A percentile compares a stretch with the other conserved stretches of the same genome.
Evolutionary conservation across 2,329 filamentous ascomycete species (phyloP).

Genomic region (Fusarium albosuccineum): DNA sequence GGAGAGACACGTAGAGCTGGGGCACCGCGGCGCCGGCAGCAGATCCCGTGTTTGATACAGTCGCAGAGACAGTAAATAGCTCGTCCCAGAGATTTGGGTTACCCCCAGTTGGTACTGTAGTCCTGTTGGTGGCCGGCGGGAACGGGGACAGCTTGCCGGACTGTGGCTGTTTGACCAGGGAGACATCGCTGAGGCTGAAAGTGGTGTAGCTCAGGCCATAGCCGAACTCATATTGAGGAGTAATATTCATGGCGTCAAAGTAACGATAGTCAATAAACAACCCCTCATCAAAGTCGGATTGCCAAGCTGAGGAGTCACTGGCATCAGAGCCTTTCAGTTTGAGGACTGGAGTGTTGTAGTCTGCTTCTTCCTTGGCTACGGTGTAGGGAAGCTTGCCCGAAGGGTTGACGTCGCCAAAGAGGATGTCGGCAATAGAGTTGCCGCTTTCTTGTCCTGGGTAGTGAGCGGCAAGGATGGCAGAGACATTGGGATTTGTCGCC

Average conservation of each 20-base stretch:
- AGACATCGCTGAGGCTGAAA: slow-evolving; percentile 70
- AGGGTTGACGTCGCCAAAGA: slow-evolving; percentile 4
- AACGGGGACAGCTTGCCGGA: not conserved
- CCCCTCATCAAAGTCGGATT: slow-evolving; percentile 5
- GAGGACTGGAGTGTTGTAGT: not conserved
- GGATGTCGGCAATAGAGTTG: not conserved
- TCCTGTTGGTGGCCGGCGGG: no score
- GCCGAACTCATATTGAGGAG: slow-evolving; percentile 79
- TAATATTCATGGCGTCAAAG: slow-evolving; percentile 75
- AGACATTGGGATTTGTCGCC: slow-evolving; percentile 65
- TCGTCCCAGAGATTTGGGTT: slow-evolving; percentile 60
- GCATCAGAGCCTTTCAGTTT: not conserved
- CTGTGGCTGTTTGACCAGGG: slow-evolving; percentile 53
- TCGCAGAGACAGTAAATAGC: slow-evolving; percentile 66
- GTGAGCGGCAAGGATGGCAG: slow-evolving; percentile 79
- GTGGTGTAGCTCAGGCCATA: slow-evolving; percentile 81
- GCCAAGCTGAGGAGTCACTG: slow-evolving; percentile 6
- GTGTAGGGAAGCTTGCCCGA: slow-evolving; percentile 12
- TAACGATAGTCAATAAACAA: slow-evolving; percentile 72
- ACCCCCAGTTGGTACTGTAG: slow-evolving; percentile 54
- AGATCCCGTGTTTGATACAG: slow-evolving; percentile 73
- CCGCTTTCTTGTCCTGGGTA: slow-evolving; percentile 64
- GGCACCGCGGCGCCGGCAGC: slow-evolving; percentile 64
- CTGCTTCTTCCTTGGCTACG: slow-evolving; percentile 5
- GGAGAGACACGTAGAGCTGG: slow-evolving; percentile 66